Percentiles rank a stretch among this genome's conserved stretches.
Conservation (phyloP, 208 protist genomes). For the Trichomonas tenax region DNA sequence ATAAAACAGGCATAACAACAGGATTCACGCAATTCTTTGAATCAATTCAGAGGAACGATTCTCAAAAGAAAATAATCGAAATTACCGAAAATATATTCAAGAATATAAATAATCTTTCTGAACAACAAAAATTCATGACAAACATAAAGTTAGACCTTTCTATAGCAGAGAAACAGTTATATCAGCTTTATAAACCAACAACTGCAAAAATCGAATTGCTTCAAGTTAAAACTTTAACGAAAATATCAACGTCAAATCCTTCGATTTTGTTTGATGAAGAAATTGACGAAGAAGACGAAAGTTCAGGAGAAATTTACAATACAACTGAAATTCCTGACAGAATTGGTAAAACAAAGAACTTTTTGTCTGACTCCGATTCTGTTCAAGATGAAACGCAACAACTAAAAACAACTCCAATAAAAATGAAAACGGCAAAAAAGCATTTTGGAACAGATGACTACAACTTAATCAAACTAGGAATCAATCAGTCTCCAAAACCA, state of each 20-base stretch:
- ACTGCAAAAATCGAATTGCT: neutral
- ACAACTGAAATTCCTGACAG: neutral
- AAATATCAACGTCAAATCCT: neutral
- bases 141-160: neutral
- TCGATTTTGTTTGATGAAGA: neutral
- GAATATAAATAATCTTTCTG: neutral
- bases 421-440: neutral
- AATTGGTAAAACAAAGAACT: neutral
- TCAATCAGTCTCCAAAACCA: neutral
- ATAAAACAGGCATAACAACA: neutral
- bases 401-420: neutral
- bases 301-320: neutral
- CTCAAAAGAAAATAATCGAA: neutral
- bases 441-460: neutral
- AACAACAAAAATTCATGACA: neutral
- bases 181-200: neutral
- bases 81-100: neutral
- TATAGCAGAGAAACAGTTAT: neutral
- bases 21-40: neutral
- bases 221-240: neutral
- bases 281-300: neutral
- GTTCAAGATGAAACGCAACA: neutral
- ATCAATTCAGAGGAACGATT: neutral
- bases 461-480: neutral
- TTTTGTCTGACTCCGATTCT: neutral